Conservation (phyloP, 352 stramenopile genomes). For the Phytophthora capsici region DNA sequence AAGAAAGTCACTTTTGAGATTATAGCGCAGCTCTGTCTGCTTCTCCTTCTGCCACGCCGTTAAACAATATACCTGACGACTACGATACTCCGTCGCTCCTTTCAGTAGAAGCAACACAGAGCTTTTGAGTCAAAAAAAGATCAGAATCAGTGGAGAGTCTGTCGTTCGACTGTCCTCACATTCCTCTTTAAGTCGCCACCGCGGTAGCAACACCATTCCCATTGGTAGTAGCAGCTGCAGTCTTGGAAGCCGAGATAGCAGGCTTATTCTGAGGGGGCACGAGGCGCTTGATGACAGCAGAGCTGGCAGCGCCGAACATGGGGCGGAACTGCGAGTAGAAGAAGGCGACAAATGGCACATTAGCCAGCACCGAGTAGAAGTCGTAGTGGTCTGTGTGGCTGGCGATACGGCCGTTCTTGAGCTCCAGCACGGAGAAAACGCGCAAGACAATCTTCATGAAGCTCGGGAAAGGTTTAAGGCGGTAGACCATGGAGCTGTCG, state of each 20-base stretch:
- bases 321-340: conserved; percentile 83
- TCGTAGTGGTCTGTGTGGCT: conserved; percentile 88
- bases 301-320: conserved; percentile 73
- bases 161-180: conserved; percentile 6
- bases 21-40: conserved; percentile 32
- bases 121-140: conserved; percentile 8
- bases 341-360: conserved; percentile 79
- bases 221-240: conserved; percentile 9
- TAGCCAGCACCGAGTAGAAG: conserved; percentile 82
- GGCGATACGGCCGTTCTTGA: conserved; percentile 81
- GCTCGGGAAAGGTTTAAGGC: conserved; percentile 77
- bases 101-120: not conserved
- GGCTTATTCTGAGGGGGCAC: conserved; percentile 41
- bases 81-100: not conserved
- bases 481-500: conserved; percentile 79
- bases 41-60: conserved; percentile 17
- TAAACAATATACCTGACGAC: conserved; percentile 28
- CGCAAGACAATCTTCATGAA: conserved; percentile 76
- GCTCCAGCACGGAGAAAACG: conserved; percentile 85
- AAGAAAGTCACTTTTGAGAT: conserved; percentile 35
- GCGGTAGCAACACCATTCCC: conserved; percentile 15
- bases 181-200: conserved; percentile 41
- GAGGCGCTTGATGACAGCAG: conserved; percentile 75
- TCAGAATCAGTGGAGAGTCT: conserved; percentile 3
- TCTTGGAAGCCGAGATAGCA: conserved; percentile 24